Percentiles rank a stretch among this genome's conserved stretches.
Conservation (phyloP, 2,329 filamentous ascomycete species). For the Diplocarpon rosae region DNA sequence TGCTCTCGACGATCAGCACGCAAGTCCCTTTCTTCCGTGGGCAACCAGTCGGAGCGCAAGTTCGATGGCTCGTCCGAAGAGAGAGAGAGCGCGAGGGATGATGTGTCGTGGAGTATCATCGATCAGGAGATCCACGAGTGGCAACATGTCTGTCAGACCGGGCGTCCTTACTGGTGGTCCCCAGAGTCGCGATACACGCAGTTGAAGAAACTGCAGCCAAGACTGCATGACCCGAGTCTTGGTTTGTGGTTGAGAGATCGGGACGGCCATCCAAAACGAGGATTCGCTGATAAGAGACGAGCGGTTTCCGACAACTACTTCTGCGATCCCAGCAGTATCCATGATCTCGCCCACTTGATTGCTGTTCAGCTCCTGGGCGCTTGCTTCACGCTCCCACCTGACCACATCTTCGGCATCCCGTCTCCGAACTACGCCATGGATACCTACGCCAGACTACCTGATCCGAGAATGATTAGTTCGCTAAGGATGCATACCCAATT, state of each 20-base stretch:
- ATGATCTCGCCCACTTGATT: slow-evolving; percentile 24
- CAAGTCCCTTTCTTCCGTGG: slow-evolving; percentile 21
- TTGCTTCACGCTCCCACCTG: slow-evolving; percentile 25
- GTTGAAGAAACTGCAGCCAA: slow-evolving; percentile 10
- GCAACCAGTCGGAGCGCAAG: slow-evolving; percentile 12
- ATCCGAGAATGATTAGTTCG: slow-evolving; percentile 25
- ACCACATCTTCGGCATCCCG: slow-evolving; percentile 9
- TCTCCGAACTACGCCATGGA: slow-evolving; percentile 9
- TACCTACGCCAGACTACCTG: slow-evolving; percentile 7
- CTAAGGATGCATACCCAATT: slow-evolving; percentile 26
- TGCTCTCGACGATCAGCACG: slow-evolving; percentile 3
- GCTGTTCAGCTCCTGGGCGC: slow-evolving; percentile 25
- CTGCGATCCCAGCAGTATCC: slow-evolving; percentile 9
- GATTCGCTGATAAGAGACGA: slow-evolving; percentile 9
- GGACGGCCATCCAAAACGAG: slow-evolving; percentile 6
- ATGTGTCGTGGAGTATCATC: slow-evolving; percentile 22
- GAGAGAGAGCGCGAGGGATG: slow-evolving; percentile 7
- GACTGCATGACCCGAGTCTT: slow-evolving; percentile 3
- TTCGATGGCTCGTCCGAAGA: slow-evolving; percentile 10
- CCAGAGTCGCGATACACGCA: slow-evolving; percentile 18
- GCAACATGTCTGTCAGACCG: slow-evolving; percentile 24
- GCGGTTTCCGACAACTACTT: slow-evolving; percentile 20
- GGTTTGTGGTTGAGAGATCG: slow-evolving; percentile 12
- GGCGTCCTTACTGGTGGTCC: slow-evolving; percentile 27
- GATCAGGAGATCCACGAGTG: slow-evolving; percentile 25